These are phyloP conservation scores for Trichoderma harzianum DNA, from an alignment of 2,329 filamentous ascomycete genomes.

Conservation along the genomic window DNA sequence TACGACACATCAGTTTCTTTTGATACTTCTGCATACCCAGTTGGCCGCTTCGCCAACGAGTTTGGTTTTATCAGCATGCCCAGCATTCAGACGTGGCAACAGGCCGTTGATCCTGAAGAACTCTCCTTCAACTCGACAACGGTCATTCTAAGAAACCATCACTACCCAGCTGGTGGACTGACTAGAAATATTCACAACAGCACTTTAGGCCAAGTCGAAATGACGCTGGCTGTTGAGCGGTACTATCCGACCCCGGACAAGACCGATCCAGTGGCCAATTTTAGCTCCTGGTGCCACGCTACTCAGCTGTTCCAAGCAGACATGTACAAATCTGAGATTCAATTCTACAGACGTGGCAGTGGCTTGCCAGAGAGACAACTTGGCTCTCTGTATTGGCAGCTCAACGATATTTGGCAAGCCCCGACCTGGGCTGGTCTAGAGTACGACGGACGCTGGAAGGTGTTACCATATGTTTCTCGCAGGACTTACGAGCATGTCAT, in stretches of 20 bases:
- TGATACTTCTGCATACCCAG: constrained; percentile 51
- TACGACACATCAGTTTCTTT: constrained; percentile 53
- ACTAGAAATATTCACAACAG: constrained; percentile 21
- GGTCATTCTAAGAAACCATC: constrained; percentile 56
- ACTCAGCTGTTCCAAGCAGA: constrained; percentile 65
- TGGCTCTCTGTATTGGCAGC: constrained; percentile 61
- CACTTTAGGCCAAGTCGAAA: constrained; percentile 48
- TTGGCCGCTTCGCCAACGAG: constrained; percentile 60
- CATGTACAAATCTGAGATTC: constrained; percentile 57
- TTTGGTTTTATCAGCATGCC: constrained; percentile 64
- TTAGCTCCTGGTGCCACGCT: constrained; percentile 58
- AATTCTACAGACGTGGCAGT: constrained; percentile 59
- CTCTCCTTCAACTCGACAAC: constrained; percentile 56
- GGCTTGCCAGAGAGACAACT: constrained; percentile 56
- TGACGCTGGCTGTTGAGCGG: constrained; percentile 52
- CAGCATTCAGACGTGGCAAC: constrained; percentile 54
- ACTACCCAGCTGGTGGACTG: constrained; percentile 37
- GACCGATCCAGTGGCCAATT: constrained; percentile 51
- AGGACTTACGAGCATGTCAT: constrained; percentile 59
- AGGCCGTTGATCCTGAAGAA: constrained; percentile 48
- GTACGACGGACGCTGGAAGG: constrained; percentile 61
- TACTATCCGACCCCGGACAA: constrained; percentile 58
- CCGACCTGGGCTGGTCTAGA: constrained; percentile 63
- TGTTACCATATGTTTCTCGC: constrained; percentile 55
- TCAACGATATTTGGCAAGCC: constrained; percentile 63